Evolutionary conservation across 2,329 filamentous ascomycete genomes (phyloP), one percentile per base, ranked within the genome.

Genomic region (Parasarocladium wereldwijsianum): DNA sequence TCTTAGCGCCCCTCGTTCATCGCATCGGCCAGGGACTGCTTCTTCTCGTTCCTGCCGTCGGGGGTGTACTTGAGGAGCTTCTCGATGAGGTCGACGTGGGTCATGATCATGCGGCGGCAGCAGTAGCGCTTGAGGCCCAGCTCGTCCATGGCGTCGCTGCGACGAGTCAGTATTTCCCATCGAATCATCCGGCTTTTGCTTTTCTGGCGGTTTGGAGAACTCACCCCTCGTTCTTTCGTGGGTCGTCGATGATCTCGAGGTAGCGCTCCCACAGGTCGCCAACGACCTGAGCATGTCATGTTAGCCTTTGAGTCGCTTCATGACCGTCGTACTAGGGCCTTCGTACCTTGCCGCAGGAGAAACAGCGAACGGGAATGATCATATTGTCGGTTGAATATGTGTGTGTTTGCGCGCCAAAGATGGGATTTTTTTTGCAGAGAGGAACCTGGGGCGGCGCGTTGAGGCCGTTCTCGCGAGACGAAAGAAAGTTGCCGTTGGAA

Each of bases 81-180:
- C 67, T 98, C 90, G 45, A 98, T 94, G 38, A 98, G 66, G 54
- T 98, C 90, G 46, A 98, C 90, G 58, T 98, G 90, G 36, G 90
- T 98, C 81, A 98, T 94, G 56, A 98, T 76, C 90, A 98, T 98
- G 49, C 90, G 80, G 44, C 90, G 82, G 64, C 90, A 98, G 70
- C 90, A 98, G 65, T 98, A 98, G 44, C 90, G 75, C 58, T 84
- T 87, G 49, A 92, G 79, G 33, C 85, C 85, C 31, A 98, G 75
- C 51, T 85, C 71, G 56, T 96, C 86, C 79, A 98, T 93, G 24
- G 87, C 90, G 52, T 94, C 85, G 49, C 90, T 94, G 20, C 12
- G 6, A 13, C 14, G 13, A 9, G 21, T 31, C 14, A 31, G 43
- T 48, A 32, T 23, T 27, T 12, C n/a, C 10, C 8, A 4, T 9